These are phyloP conservation scores for Cenchrus purpureus DNA, from an alignment of 176 grass and related monocot species.

Conservation along the genomic window DNA sequence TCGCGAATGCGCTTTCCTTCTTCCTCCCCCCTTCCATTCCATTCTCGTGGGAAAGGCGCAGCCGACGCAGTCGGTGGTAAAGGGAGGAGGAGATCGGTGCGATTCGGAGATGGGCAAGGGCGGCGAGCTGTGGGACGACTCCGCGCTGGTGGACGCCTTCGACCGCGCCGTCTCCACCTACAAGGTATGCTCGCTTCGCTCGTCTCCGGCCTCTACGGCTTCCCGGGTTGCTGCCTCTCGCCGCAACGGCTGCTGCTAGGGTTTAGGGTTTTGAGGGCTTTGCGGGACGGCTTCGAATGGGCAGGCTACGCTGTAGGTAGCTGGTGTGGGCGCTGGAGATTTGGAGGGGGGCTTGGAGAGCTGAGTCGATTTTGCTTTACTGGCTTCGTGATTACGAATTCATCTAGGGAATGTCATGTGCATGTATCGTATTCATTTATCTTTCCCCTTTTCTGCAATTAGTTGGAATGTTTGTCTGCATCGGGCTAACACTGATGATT, in stretches of 20 bases:
- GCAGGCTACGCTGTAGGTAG: background rate
- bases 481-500: constrained; percentile 5
- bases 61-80: background rate
- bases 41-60: background rate
- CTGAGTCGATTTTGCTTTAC: background rate
- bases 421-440: too few relatives aligned
- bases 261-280: constrained; percentile 40
- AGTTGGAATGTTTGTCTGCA: background rate
- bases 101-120: constrained; percentile 68
- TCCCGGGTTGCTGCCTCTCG: background rate
- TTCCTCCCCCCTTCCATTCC: background rate
- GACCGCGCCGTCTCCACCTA: constrained; percentile 65
- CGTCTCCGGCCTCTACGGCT: background rate
- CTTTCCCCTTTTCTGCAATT: background rate
- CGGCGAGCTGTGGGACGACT: constrained; percentile 79
- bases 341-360: background rate
- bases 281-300: background rate
- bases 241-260: background rate
- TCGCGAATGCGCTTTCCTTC: background rate
- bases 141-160: constrained; percentile 78
- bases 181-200: constrained; percentile 47
- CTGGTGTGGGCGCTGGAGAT: background rate
- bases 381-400: background rate
- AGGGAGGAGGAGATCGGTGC: background rate
- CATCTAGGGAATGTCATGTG: background rate